Conservation (phyloP, 2,329 filamentous ascomycete genomes). For the Nakataea oryzae region DNA sequence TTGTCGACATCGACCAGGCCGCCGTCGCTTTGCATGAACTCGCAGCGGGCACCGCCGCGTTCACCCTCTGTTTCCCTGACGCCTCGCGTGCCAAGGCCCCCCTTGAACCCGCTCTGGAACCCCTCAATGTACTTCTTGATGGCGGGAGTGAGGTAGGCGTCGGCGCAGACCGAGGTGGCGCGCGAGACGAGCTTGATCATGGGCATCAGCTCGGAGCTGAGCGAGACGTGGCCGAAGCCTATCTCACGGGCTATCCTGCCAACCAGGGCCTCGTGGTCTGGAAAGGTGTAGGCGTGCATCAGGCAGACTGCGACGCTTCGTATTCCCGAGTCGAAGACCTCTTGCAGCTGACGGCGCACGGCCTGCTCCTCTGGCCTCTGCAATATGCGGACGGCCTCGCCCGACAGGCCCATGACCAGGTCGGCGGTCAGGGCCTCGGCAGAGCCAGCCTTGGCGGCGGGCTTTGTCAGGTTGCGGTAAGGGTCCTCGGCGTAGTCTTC, state of each 20-base stretch:
- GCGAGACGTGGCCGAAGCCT: conserved; percentile 73
- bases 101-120: conserved; percentile 71
- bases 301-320: conserved; percentile 79
- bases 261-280: conserved; percentile 70
- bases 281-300: conserved; percentile 89
- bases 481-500: conserved; percentile 92
- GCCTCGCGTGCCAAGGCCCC: conserved; percentile 66
- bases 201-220: conserved; percentile 76
- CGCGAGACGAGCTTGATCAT: conserved; percentile 77
- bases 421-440: conserved; percentile 35
- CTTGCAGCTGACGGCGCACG: conserved; percentile 51
- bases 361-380: conserved; percentile 45
- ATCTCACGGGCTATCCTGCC: conserved; percentile 69
- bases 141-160: conserved; percentile 70
- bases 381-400: conserved; percentile 64
- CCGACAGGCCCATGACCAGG: conserved; percentile 61
- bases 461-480: conserved; percentile 42
- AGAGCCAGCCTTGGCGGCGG: conserved; percentile 40
- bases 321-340: conserved; percentile 60
- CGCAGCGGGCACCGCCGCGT: conserved; percentile 65
- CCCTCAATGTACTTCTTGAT: conserved; percentile 66
- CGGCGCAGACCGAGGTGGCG: conserved; percentile 67
- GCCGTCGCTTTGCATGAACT: conserved; percentile 91
- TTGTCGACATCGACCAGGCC: conserved; percentile 62
- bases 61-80: conserved; percentile 55